Evolutionary conservation across 805 yeast genomes (phyloP), one percentile per base, ranked within the genome.

Genomic region (Myxozyma melibiosi): DNA sequence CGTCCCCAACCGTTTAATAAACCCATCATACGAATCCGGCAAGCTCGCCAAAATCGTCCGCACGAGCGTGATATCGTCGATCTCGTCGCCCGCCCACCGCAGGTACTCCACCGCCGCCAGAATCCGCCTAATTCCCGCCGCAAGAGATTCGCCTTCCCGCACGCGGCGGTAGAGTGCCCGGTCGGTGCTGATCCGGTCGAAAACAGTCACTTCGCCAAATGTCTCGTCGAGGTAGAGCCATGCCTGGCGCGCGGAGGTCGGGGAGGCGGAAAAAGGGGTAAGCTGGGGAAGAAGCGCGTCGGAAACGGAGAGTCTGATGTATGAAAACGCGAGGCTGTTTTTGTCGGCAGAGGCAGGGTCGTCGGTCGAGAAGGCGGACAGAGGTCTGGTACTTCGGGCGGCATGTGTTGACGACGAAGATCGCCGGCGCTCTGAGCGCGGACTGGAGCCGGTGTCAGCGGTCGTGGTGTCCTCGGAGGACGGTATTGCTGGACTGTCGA

Each of bases 1-100:
- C 18, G 44, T 22, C 2, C 51, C 28, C 2, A 57, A 33, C 16
- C 44, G 13, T 5, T 20, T 44, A 20, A 54, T 39, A 20, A 54
- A 34, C 4, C 24, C n/a, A 41, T 53, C 56, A 33, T 40, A 58
- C 13, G 34, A 24, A 22, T 50, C 53, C 8, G 62, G 62, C 7
- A 58, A 28, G n/a, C 55, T 28, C 31, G 55, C 34, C 14, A 58
- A 52, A 18, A 58, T 45, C 30, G 39, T 52, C n/a, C 58, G 28
- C 13, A 46, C 42, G 14, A 53, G n/a, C n/a, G 38, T 27, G 24
- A 33, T 18, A 27, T 57, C 61, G 14, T 43, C 38, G 20, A 51
- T 43, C 13, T 41, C 45, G 14, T 51, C 52, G 40, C 57, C 61
- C 2, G 48, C 53, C 51, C 52, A 43, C n/a, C 54, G 44, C 31